These are phyloP conservation scores for Tinospora cordifolia DNA, from an alignment of 164 flowering plant species.

Conservation along the genomic window DNA sequence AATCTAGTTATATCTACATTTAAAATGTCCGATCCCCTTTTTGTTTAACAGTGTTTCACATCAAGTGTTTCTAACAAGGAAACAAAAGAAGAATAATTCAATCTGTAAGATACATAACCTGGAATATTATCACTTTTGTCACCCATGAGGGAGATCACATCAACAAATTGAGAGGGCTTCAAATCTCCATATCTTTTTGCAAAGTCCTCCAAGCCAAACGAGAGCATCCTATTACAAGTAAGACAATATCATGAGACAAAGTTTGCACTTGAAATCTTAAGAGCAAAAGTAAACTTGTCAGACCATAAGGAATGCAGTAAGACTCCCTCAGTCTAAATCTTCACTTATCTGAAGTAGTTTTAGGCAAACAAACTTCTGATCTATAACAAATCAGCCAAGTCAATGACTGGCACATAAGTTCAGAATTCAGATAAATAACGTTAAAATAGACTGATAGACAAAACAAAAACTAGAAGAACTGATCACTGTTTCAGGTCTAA, in stretches of 20 bases:
- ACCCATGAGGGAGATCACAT: conserved; percentile 70
- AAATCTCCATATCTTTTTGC: conserved; percentile 64
- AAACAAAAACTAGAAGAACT: background rate
- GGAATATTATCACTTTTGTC: conserved; percentile 89
- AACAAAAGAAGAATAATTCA: background rate
- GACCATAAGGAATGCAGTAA: background rate
- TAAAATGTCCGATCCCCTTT: background rate
- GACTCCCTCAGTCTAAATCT: background rate
- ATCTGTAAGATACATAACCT: conserved; percentile 33
- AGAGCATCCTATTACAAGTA: conserved; percentile 53
- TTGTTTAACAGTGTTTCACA: no score
- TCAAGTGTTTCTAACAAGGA: no score
- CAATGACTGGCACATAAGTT: background rate
- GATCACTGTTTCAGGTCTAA: background rate
- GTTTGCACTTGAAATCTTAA: background rate
- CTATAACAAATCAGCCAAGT: background rate
- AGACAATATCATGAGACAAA: conserved; percentile 1
- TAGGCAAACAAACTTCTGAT: background rate
- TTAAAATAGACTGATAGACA: background rate
- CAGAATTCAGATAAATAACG: background rate
- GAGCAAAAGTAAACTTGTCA: background rate
- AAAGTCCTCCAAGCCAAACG: conserved; percentile 90
- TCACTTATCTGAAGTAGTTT: background rate
- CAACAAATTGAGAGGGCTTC: conserved; percentile 84
- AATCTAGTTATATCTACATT: background rate